Percentiles rank a stretch among this genome's conserved stretches.
Conservation (phyloP, 306 rosid species). For the Urtica urens region DNA sequence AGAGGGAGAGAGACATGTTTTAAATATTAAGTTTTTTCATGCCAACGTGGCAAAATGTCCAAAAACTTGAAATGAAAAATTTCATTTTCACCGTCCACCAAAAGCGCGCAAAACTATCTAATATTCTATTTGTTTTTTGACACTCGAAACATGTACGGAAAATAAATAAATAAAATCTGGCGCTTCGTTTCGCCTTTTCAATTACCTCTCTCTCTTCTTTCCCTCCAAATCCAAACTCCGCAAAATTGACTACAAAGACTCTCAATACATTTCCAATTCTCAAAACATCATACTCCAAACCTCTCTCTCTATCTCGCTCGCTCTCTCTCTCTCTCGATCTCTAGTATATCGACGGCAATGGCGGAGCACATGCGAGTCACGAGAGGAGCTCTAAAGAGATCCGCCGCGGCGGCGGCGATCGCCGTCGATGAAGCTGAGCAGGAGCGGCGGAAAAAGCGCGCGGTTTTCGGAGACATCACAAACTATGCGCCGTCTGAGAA, state of each 20-base stretch:
- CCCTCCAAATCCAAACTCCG: conserved; percentile 1
- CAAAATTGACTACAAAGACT: conserved; percentile 9
- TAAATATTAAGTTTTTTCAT: background rate
- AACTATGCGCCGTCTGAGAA: conserved; percentile 16
- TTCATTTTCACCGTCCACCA: background rate
- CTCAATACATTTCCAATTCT: background rate
- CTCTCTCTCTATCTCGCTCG: too few species aligned
- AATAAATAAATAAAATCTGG: conserved; percentile 5
- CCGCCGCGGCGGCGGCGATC: conserved; percentile 34
- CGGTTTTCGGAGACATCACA: conserved; percentile 53
- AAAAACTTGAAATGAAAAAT: background rate
- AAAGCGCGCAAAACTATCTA: conserved; percentile 6
- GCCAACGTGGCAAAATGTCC: background rate
- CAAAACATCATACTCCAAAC: too few species aligned
- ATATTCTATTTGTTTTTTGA: too few species aligned
- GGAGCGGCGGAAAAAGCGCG: conserved; percentile 40
- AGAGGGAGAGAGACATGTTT: too few species aligned
- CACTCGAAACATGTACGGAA: too few species aligned
- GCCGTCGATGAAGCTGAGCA: conserved; percentile 28
- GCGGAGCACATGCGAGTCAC: conserved; percentile 27
- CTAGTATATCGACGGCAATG: background rate
- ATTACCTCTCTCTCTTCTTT: background rate
- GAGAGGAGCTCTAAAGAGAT: conserved; percentile 51
- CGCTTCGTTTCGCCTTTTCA: conserved; percentile 9
- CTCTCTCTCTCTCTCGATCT: background rate